Base-by-base conservation (phyloP, 2,329 filamentous ascomycete genomes). In the Trichoderma aggressivum region DNA sequence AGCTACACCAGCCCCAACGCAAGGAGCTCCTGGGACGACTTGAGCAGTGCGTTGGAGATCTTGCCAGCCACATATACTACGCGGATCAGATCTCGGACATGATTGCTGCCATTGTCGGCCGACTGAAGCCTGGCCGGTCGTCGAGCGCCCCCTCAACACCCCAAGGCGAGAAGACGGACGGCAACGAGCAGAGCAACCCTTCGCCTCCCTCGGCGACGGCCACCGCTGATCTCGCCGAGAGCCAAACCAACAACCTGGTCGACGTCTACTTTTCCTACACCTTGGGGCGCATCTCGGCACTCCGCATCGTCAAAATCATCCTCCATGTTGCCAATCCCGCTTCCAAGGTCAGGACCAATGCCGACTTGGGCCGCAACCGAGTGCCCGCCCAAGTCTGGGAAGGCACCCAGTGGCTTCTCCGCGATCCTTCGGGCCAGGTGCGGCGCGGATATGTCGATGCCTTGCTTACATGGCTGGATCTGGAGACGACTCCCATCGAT, bases 61-160 rank as follows among this genome's bases (percentile, higher is more conserved):
- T 99, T 32, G 94, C 94, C 3, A 97, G 93, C 0, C 96, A 99
- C 78, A 91, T 98, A 36, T 99, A 99, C 83, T 99, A 99, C 79
- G 93, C 93, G 2, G 95, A 98, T 76, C 96, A 99, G 80, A 93
- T 98, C 70, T 90, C 92, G 1, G 96, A 99, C 80, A 98, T 98
- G 94, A 90, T 98, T 65, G 88, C 90, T 24, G 90, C 93, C 0
- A 91, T 98, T 58, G 83, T 98, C 18, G 83, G 88, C 34, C 91
- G 94, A 24, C 85, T 98, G 34, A 96, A 92, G 80, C 93, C 94
- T 3, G 80, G 83, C 2, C 82, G 81, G 47, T 81, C 82, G 2
- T 76, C 79, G 21, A 86, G 83, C 74, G 79, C 80, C 10, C 84
- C 79, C 68, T 82, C 85, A 0, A 81, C 85, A 0, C 81, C 84